A percentile compares a stretch with the other conserved stretches of the same genome.
phyloP scores from a whole-genome alignment of 2,329 filamentous ascomycete genomes.

The Thelonectria rubi region DNA sequence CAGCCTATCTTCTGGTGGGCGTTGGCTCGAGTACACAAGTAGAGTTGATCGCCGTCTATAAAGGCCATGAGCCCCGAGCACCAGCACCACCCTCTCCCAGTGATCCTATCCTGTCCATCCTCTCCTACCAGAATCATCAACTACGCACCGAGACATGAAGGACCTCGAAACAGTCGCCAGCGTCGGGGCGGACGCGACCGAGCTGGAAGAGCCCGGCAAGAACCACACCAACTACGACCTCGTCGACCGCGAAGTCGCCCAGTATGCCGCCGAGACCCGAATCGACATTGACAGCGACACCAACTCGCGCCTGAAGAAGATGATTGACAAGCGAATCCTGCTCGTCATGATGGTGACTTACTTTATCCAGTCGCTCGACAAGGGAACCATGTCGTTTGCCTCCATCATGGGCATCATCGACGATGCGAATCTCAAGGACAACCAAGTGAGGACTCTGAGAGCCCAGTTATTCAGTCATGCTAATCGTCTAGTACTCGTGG shows the following conservation, averaged over 20 bases:
- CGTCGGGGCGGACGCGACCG: conserved; percentile 19
- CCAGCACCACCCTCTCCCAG: not conserved
- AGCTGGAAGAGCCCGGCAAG: conserved; percentile 49
- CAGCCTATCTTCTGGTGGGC: not conserved
- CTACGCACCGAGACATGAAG: not conserved
- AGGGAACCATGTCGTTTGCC: conserved; percentile 71
- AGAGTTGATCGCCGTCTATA: not conserved
- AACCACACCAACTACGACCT: conserved; percentile 55
- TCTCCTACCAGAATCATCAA: not conserved
- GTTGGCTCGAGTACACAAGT: not conserved
- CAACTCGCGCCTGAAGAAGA: conserved; percentile 66
- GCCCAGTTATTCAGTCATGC: not conserved
- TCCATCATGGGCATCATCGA: conserved; percentile 69
- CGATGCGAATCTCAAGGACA: conserved; percentile 53
- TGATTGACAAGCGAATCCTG: conserved; percentile 75
- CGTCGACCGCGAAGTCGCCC: conserved; percentile 74
- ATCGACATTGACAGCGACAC: conserved; percentile 68
- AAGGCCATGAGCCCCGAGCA: not conserved
- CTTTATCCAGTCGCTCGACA: conserved; percentile 75
- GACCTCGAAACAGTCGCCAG: conserved; percentile 3
- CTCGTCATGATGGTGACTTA: conserved; percentile 78
- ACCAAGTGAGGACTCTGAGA: conserved; percentile 24
- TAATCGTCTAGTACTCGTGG: conserved; percentile 67
- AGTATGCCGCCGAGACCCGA: conserved; percentile 65
- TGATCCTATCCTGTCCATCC: not conserved